These are phyloP conservation scores for Solidago caesia DNA, from an alignment of 129 eudicot species.

Conservation along the genomic window DNA sequence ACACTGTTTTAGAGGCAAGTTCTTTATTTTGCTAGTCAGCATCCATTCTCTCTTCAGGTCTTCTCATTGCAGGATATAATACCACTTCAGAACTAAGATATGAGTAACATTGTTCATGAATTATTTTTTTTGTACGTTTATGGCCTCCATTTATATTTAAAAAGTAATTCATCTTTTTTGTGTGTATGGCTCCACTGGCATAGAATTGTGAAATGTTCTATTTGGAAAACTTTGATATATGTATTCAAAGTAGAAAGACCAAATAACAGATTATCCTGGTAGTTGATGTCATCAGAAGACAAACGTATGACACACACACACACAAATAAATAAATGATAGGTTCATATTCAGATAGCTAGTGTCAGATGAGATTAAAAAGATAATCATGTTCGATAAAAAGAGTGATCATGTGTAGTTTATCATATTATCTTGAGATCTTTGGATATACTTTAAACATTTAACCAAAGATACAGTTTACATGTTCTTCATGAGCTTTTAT, in stretches of 20 bases:
- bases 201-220: neutral
- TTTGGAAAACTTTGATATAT: neutral
- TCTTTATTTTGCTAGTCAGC: neutral
- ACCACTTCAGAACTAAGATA: neutral
- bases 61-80: neutral
- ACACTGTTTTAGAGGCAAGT: conserved; percentile 88
- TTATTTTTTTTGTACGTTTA: neutral
- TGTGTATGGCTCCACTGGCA: neutral
- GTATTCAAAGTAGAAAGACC: neutral
- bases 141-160: neutral
- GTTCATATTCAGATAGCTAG: neutral
- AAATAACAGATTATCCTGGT: neutral
- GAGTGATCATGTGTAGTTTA: neutral
- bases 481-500: neutral
- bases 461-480: neutral
- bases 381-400: neutral
- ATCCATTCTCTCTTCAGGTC: neutral
- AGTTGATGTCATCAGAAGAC: neutral
- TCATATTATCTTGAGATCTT: neutral
- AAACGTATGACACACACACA: neutral
- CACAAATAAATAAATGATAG: neutral
- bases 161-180: neutral
- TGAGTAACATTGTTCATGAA: neutral
- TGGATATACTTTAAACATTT: neutral
- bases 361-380: neutral